Base-by-base conservation (phyloP, 2,329 filamentous ascomycete genomes). In the Metarhizium anisopliae region DNA sequence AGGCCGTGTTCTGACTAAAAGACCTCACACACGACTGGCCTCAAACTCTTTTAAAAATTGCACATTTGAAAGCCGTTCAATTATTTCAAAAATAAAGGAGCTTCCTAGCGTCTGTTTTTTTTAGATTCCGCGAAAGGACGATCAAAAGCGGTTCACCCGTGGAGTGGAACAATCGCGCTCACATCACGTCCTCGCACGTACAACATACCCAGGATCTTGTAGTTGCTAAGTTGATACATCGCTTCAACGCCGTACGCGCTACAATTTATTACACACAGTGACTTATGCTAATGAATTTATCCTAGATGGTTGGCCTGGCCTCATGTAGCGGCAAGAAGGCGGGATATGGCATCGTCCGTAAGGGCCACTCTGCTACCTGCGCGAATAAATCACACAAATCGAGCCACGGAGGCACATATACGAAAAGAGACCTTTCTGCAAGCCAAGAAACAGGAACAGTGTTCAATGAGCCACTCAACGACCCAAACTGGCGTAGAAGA, bases 401-500 rank as follows among this genome's bases (percentile, higher is more conserved):
- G n/a, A 49, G 29, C 20, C 6, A 18, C 16, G 16, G n/a, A 4
- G 40, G 45, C 14, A 29, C n/a, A 36, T 38, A 53, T 29, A 6
- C 43, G 18, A 49, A 16, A 18, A 45, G 49, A 29, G 51, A 54
- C n/a, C 29, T 13, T 14, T 20, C 47, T 6, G n/a, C 47, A 14
- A 20, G 10, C 36, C 53, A 47, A 20, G 29, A 6, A 11, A 47
- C 43, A 13, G 53, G 51, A 10, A 11, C 32, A 1, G 38, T 10
- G 20, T 8, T 38, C 25, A 52, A 38, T 2, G 50, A 52, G 18
- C 52, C 53, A 13, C 56, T 57, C 25, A 55, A 53, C 8, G 20
- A 55, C 32, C 40, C 52, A 16, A 55, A 58, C 20, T 58, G 56
- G 56, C 49, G 56, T 40, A 43, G 16, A 18, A 55, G 56, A 50